phyloP scores from a whole-genome alignment of 495 filamentous ascomycete genomes.

The Sphaerosporella brunnea region DNA sequence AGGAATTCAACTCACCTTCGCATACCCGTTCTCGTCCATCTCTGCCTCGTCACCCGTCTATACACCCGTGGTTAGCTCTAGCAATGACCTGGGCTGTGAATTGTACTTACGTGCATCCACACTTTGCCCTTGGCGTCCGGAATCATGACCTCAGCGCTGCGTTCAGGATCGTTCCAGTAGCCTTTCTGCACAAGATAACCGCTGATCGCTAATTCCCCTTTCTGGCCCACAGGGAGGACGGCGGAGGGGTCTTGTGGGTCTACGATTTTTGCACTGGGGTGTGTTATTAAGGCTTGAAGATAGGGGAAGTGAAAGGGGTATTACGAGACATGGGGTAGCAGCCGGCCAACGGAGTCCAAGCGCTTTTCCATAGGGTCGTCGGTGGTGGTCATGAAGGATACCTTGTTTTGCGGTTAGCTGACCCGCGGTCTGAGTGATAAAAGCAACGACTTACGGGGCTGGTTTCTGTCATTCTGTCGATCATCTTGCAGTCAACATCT shows the following conservation, averaged over 20 bases:
- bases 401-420: too few species aligned
- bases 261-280: conserved; percentile 54
- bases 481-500: background rate
- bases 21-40: conserved; percentile 57
- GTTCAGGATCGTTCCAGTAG: conserved; percentile 59
- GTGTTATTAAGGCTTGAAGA: background rate
- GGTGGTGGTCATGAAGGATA: conserved; percentile 68
- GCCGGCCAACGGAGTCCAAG: conserved; percentile 54
- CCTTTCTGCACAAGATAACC: conserved; percentile 84
- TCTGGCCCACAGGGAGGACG: conserved; percentile 44
- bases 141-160: conserved; percentile 54
- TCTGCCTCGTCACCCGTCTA: conserved; percentile 79
- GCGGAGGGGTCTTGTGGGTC: conserved; percentile 37
- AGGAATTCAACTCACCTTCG: too few species aligned
- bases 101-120: conserved; percentile 48
- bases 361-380: conserved; percentile 65
- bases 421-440: too few species aligned
- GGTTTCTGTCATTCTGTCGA: conserved; percentile 70
- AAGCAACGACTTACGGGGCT: conserved; percentile 57
- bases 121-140: conserved; percentile 40
- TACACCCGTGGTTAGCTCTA: too few species aligned
- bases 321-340: conserved; percentile 57
- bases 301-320: background rate
- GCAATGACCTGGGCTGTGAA: too few species aligned
- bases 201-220: conserved; percentile 65